Evolutionary conservation across 163 green algal species (phyloP).

Genomic region (Volvox carteri): DNA sequence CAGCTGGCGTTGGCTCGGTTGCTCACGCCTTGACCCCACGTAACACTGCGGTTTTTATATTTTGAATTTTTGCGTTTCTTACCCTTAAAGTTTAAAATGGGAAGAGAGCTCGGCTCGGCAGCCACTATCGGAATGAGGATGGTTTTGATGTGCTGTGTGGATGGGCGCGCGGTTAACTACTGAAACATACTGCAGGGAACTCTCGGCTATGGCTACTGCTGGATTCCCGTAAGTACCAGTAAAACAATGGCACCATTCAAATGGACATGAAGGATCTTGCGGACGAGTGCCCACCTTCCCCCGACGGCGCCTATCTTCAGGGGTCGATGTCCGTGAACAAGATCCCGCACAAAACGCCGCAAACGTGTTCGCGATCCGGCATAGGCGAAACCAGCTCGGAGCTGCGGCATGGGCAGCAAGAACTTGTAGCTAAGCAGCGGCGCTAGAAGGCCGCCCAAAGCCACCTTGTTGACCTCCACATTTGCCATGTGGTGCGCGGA

Average conservation of each 20-base stretch:
- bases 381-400: conserved; percentile 11
- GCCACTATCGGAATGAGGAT: too few relatives aligned
- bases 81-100: too few relatives aligned
- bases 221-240: too few relatives aligned
- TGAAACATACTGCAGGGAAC: too few relatives aligned
- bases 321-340: not conserved
- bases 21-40: conserved; percentile 15
- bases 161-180: too few relatives aligned
- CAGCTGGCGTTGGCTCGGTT: not conserved
- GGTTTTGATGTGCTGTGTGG: too few relatives aligned
- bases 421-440: conserved; percentile 33
- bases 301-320: conserved; percentile 13
- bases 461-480: conserved; percentile 8
- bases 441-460: not conserved
- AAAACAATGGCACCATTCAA: too few relatives aligned
- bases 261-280: too few relatives aligned
- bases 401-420: conserved; percentile 13
- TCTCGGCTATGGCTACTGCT: too few relatives aligned
- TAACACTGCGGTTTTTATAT: not conserved
- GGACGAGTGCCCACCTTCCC: conserved; percentile 27
- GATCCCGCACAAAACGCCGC: conserved; percentile 18
- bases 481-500: not conserved
- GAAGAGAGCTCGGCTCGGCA: too few relatives aligned
- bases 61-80: not conserved
- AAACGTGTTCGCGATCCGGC: not conserved